A percentile compares a stretch with the other conserved stretches of the same genome.
phyloP scores from a whole-genome alignment of 139 green algal genomes.

The Picochlorum sp. region DNA sequence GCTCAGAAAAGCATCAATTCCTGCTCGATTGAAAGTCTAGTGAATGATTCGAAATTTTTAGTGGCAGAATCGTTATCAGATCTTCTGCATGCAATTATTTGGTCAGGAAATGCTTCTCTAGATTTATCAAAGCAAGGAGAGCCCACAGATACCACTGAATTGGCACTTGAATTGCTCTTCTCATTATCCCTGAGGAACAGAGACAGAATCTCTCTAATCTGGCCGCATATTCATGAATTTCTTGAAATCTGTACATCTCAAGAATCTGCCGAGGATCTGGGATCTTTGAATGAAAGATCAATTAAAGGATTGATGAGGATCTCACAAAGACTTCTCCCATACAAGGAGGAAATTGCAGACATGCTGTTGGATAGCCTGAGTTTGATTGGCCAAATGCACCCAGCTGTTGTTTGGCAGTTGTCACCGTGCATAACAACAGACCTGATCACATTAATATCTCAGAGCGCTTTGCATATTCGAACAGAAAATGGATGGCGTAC shows the following conservation, averaged over 20 bases:
- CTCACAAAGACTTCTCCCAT: conserved; percentile 80
- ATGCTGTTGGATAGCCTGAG: conserved; percentile 51
- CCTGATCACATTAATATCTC: conserved; percentile 49
- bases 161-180: conserved; percentile 77
- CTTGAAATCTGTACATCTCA: conserved; percentile 20
- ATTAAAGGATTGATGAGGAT: conserved; percentile 73
- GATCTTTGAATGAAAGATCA: conserved; percentile 64
- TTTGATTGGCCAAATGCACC: background rate
- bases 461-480: conserved; percentile 58
- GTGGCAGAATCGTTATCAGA: conserved; percentile 59
- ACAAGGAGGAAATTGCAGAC: conserved; percentile 79
- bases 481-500: conserved; percentile 70
- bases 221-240: conserved; percentile 72
- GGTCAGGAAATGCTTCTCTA: conserved; percentile 39
- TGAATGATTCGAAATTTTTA: conserved; percentile 84
- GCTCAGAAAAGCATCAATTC: conserved; percentile 38
- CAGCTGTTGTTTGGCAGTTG: conserved; percentile 41
- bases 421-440: conserved; percentile 59
- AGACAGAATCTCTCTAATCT: conserved; percentile 75
- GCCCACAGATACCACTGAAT: conserved; percentile 45
- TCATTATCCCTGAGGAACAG: conserved; percentile 80
- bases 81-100: conserved; percentile 74
- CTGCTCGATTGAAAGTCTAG: conserved; percentile 78
- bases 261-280: conserved; percentile 1
- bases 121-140: conserved; percentile 31